These are phyloP conservation scores for Chiua virens DNA, from an alignment of 768 basidiomycete species.

Conservation along the genomic window DNA sequence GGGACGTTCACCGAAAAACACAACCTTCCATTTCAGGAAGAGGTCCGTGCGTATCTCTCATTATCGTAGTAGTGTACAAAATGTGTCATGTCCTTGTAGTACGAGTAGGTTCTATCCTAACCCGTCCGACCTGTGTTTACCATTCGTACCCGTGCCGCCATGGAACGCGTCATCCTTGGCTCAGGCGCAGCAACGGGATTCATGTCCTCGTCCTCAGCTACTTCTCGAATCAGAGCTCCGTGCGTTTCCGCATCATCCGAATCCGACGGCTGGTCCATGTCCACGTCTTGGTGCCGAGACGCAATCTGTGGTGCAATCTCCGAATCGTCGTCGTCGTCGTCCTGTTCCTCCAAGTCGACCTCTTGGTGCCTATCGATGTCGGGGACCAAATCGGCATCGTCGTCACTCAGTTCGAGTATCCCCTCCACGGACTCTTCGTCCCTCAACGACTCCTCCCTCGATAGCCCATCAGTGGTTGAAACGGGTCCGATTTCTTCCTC, in stretches of 20 bases:
- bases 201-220: no score
- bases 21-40: neutral
- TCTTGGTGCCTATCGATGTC: no score
- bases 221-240: slow-evolving; percentile 5
- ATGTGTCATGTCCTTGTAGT: no score
- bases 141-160: neutral
- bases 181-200: neutral
- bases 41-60: slow-evolving; percentile 21
- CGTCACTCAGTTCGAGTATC: slow-evolving; percentile 12
- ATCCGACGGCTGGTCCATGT: slow-evolving; percentile 19
- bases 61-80: no score
- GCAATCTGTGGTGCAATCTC: neutral
- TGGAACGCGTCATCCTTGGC: slow-evolving; percentile 11
- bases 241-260: slow-evolving; percentile 33
- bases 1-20: no score
- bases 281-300: slow-evolving; percentile 11
- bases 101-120: no score
- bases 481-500: neutral
- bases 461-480: neutral
- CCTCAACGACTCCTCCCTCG: slow-evolving; percentile 7
- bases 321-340: neutral
- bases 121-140: slow-evolving; percentile 8
- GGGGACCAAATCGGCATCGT: no score
- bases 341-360: no score
- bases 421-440: slow-evolving; percentile 27